Conservation (phyloP, 257 asterid genomes). For the Gentiana dahurica region DNA sequence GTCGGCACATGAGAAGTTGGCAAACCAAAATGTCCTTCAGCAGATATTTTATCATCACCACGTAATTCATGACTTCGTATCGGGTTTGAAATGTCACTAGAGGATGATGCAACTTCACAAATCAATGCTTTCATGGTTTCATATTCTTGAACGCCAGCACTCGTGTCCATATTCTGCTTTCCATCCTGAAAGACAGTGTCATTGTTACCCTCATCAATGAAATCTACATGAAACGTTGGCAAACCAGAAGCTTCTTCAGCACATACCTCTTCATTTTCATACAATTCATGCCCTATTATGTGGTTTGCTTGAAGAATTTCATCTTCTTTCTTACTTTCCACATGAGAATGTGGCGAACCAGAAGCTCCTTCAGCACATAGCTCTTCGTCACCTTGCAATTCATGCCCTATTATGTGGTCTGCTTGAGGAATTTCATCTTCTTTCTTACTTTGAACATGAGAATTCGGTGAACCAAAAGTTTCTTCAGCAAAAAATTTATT, state of each 20-base stretch:
- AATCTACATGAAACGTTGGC: slow-evolving; percentile 2
- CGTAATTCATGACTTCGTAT: too few species aligned
- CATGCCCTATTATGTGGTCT: too few species aligned
- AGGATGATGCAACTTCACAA: slow-evolving; percentile 8
- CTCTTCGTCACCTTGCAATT: neutral
- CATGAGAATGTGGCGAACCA: neutral
- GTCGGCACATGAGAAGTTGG: slow-evolving; percentile 1
- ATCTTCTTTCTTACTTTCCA: slow-evolving; percentile 15
- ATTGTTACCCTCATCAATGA: slow-evolving; percentile 8
- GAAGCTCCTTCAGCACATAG: neutral
- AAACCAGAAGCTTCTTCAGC: neutral
- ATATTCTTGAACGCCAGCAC: slow-evolving; percentile 7
- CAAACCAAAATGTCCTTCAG: slow-evolving; percentile 1
- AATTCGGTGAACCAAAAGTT: neutral
- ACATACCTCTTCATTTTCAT: neutral
- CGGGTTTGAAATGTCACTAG: slow-evolving; percentile 8
- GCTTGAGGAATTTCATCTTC: slow-evolving; percentile 11
- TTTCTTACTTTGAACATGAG: slow-evolving; percentile 12
- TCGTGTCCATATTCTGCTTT: slow-evolving; percentile 1
- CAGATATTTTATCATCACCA: neutral
- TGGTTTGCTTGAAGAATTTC: slow-evolving; percentile 3
- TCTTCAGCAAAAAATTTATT: neutral
- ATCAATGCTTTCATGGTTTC: slow-evolving; percentile 6
- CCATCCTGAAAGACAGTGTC: slow-evolving; percentile 14
- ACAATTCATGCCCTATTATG: neutral